A percentile compares a stretch with the other conserved stretches of the same genome.
Conservation (phyloP, 495 filamentous ascomycete species). For the Annulohypoxylon stygium region DNA sequence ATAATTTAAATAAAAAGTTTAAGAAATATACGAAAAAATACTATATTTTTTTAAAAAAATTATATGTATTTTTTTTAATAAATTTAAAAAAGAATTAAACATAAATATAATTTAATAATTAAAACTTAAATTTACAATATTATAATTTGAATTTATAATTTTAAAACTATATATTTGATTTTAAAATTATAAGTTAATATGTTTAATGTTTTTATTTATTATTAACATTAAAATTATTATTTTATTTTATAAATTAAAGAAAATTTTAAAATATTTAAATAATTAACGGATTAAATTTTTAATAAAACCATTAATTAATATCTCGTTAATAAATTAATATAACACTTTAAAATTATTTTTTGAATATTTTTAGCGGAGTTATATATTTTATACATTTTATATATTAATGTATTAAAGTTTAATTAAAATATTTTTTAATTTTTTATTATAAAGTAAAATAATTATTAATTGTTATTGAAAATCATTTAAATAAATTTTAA, state of each 20-base stretch:
- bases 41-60: too few species aligned
- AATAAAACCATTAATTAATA: background rate
- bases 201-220: too few species aligned
- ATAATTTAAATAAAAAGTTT: too few species aligned
- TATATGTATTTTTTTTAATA: too few species aligned
- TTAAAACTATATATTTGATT: too few species aligned
- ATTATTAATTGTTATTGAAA: conserved; percentile 3
- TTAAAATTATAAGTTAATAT: too few species aligned
- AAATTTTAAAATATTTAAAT: conserved; percentile 3
- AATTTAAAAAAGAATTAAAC: too few species aligned
- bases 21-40: too few species aligned
- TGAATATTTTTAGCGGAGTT: background rate
- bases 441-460: background rate
- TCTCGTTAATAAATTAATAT: background rate
- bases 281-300: background rate
- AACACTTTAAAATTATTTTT: background rate
- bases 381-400: conserved; percentile 5
- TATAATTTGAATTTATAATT: too few species aligned
- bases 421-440: conserved; percentile 1
- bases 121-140: too few species aligned
- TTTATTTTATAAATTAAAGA: background rate
- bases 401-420: background rate
- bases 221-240: background rate
- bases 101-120: too few species aligned
- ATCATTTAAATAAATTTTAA: background rate